Evolutionary conservation across 805 yeast genomes (phyloP).

Genomic region (Wickerhamiella parazyma): DNA sequence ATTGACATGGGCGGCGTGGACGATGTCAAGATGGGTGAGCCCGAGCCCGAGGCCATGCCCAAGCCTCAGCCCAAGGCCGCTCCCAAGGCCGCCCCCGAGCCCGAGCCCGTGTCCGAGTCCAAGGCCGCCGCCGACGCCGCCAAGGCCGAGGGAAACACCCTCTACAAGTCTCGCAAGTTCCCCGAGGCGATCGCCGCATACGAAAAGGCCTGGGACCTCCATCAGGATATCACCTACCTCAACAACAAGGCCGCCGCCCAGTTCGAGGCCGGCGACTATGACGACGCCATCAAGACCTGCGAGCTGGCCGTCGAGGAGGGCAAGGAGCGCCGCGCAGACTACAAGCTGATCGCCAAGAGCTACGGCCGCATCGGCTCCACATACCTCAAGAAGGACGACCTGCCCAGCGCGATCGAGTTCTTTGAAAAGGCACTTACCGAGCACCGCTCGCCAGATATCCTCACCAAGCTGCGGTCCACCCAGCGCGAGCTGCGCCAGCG

Average conservation of each 20-base stretch:
- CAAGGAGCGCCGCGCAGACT: conserved; percentile 80
- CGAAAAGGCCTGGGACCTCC: conserved; percentile 69
- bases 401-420: conserved; percentile 55
- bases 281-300: conserved; percentile 70
- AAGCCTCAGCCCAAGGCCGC: conserved; percentile 22
- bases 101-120: conserved; percentile 23
- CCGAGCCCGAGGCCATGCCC: conserved; percentile 19
- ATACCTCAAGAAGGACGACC: conserved; percentile 62
- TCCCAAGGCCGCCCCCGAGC: conserved; percentile 28
- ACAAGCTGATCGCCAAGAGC: conserved; percentile 81
- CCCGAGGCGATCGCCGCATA: conserved; percentile 86
- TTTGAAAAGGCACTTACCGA: conserved; percentile 91
- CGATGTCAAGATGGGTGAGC: conserved; percentile 19
- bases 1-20: conserved; percentile 34
- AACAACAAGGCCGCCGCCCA: conserved; percentile 98
- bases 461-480: conserved; percentile 71
- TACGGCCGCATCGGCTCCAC: conserved; percentile 82
- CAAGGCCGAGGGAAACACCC: conserved; percentile 73
- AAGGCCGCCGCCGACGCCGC: conserved; percentile 32
- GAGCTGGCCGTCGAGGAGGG: conserved; percentile 77
- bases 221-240: conserved; percentile 78
- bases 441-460: conserved; percentile 89
- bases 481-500: conserved; percentile 72
- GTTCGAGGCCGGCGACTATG: conserved; percentile 87
- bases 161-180: conserved; percentile 76